Conservation (phyloP, 1,284 basidiomycete species). For the Leccinum insolens region DNA sequence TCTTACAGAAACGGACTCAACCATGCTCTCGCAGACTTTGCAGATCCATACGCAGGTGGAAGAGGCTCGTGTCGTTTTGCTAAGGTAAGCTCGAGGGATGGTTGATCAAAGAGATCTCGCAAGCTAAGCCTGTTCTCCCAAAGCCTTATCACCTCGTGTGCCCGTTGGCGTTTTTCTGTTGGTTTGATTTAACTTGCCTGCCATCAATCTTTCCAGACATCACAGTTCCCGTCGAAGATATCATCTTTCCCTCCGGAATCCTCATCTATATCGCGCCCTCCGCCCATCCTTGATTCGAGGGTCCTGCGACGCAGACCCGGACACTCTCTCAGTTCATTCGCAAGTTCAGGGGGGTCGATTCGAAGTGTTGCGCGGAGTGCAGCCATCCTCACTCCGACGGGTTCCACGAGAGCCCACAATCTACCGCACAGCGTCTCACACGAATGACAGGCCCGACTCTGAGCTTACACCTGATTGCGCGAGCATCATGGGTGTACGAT, state of each 20-base stretch:
- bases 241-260: slow-evolving; percentile 44
- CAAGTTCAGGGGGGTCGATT: slow-evolving; percentile 39
- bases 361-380: slow-evolving; percentile 50
- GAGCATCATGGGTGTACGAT: slow-evolving; percentile 26
- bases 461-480: slow-evolving; percentile 56
- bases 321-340: slow-evolving; percentile 46
- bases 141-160: no score
- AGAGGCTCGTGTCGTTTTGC: slow-evolving; percentile 66
- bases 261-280: slow-evolving; percentile 35
- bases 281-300: slow-evolving; percentile 31
- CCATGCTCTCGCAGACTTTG: slow-evolving; percentile 67
- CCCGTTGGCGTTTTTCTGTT: no score
- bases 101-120: slow-evolving; percentile 86
- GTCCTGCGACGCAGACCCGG: slow-evolving; percentile 41
- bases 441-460: slow-evolving; percentile 58
- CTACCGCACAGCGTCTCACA: slow-evolving; percentile 28
- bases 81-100: slow-evolving; percentile 80
- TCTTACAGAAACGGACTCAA: slow-evolving; percentile 56
- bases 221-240: slow-evolving; percentile 76
- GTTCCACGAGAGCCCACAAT: slow-evolving; percentile 29
- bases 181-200: not conserved
- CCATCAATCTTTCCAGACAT: slow-evolving; percentile 57
- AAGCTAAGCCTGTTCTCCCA: slow-evolving; percentile 53
- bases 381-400: slow-evolving; percentile 35
- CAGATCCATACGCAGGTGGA: slow-evolving; percentile 72